Evolutionary conservation across 176 grass and related monocot genomes (phyloP).

Genomic region (Paspalum vaginatum): DNA sequence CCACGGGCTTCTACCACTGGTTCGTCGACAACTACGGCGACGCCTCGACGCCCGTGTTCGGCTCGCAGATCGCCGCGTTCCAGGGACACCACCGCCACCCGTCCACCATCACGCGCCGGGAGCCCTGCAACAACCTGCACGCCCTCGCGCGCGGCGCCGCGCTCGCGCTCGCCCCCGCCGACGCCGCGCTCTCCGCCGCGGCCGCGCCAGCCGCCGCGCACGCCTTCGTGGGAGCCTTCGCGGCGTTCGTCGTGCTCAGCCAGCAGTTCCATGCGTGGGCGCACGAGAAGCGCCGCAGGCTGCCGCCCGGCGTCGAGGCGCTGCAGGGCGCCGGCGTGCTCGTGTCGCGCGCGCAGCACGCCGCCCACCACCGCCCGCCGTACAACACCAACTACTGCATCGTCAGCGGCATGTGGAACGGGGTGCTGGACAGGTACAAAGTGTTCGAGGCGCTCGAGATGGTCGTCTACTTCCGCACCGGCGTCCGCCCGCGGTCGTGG

Average conservation of each 20-base stretch:
- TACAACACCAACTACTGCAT: conserved; percentile 90
- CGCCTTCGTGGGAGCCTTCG: conserved; percentile 64
- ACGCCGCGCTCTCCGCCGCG: conserved; percentile 7
- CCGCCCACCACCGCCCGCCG: conserved; percentile 65
- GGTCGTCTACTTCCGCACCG: conserved; percentile 70
- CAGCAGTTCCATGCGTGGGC: conserved; percentile 96
- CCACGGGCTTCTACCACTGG: conserved; percentile 88
- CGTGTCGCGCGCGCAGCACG: conserved; percentile 70
- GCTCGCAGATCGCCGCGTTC: conserved; percentile 81
- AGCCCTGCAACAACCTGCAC: conserved; percentile 81
- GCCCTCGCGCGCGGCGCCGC: conserved; percentile 60
- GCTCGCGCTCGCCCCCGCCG: conserved; percentile 37
- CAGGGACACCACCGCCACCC: conserved; percentile 88
- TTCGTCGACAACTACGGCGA: conserved; percentile 90
- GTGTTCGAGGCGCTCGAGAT: conserved; percentile 87
- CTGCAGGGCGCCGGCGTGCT: conserved; percentile 78
- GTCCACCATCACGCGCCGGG: conserved; percentile 60
- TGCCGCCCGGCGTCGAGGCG: conserved; percentile 59
- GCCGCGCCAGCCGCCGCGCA: conserved; percentile 37
- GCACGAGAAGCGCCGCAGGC: conserved; percentile 64
- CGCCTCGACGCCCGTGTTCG: conserved; percentile 61
- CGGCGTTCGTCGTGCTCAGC: conserved; percentile 70
- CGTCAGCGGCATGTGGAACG: conserved; percentile 80
- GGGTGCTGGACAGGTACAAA: conserved; percentile 54
- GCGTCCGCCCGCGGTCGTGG: conserved; percentile 73